Evolutionary conservation across 2,329 filamentous ascomycete genomes (phyloP).

Genomic region (Lasiodiplodia citricola): DNA sequence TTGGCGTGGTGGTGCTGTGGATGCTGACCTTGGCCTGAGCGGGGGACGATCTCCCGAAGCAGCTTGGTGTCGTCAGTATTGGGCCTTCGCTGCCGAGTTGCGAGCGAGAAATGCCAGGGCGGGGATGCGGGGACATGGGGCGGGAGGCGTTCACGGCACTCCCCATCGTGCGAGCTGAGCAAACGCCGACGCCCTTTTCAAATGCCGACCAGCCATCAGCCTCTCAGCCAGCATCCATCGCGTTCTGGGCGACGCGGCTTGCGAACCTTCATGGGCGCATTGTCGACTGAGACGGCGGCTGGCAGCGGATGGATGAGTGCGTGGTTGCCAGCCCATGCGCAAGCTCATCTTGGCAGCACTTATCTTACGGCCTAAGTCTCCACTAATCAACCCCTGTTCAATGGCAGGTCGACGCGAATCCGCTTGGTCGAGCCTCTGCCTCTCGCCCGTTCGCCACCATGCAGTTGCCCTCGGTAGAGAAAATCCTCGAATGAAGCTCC

Average conservation of each 20-base stretch:
- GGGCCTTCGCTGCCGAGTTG: neutral
- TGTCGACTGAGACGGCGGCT: neutral
- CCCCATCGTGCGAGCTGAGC: neutral
- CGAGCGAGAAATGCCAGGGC: neutral
- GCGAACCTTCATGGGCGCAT: neutral
- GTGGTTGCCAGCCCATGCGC: neutral
- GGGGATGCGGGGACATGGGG: conserved; percentile 6
- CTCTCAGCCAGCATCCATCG: neutral
- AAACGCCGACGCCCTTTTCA: conserved; percentile 15
- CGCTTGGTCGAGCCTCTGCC: neutral
- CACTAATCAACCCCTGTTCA: neutral
- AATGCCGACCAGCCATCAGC: conserved; percentile 1
- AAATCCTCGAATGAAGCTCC: conserved; percentile 8
- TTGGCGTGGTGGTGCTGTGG: neutral
- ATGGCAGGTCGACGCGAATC: neutral
- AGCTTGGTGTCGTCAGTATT: neutral
- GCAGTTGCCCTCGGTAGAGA: neutral
- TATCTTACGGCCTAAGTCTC: conserved; percentile 4
- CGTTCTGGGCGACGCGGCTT: neutral
- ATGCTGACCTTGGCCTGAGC: conserved; percentile 2
- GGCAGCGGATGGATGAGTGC: neutral
- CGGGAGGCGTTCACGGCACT: conserved; percentile 4
- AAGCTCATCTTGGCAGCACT: conserved; percentile 18
- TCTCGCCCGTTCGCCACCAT: conserved; percentile 1
- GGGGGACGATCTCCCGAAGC: conserved; percentile 11